Percentiles rank a stretch among this genome's conserved stretches.
Conservation (phyloP, 805 yeast genomes). For the Kurtzmaniella fragi region DNA sequence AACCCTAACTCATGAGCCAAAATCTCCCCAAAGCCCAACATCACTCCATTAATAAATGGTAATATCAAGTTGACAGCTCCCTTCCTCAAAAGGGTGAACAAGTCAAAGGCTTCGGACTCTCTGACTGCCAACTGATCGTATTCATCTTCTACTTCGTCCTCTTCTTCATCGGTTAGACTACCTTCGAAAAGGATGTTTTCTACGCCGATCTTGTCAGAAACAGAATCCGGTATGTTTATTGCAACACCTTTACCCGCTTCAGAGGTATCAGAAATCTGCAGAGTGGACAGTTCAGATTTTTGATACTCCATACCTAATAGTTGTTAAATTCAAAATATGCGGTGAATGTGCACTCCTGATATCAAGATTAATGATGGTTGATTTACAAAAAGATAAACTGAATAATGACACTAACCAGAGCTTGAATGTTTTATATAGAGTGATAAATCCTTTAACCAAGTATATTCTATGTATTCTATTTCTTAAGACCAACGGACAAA, state of each 20-base stretch:
- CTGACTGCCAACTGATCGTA: conserved; percentile 7
- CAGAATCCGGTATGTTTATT: background rate
- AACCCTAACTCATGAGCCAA: conserved; percentile 91
- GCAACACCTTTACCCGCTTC: background rate
- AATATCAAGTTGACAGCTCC: conserved; percentile 70
- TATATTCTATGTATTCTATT: background rate
- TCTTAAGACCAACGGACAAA: conserved; percentile 52
- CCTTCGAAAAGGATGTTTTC: background rate
- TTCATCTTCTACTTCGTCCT: conserved; percentile 11
- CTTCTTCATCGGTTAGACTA: conserved; percentile 14
- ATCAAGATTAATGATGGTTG: too few relatives aligned
- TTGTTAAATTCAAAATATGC: background rate
- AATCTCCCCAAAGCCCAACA: conserved; percentile 95
- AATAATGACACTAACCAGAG: too few relatives aligned
- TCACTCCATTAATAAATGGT: conserved; percentile 89
- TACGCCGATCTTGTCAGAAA: background rate
- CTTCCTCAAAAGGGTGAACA: conserved; percentile 26
- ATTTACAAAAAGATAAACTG: too few relatives aligned
- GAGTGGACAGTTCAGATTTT: too few relatives aligned
- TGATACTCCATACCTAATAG: background rate
- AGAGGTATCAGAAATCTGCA: background rate
- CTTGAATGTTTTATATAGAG: too few relatives aligned
- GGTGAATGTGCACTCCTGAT: background rate
- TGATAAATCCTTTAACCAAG: background rate
- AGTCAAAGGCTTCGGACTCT: conserved; percentile 1